Percentiles rank a stretch among this genome's conserved stretches.
These are phyloP conservation scores for Mesotaenium endlicherianum DNA, from an alignment of 139 green algal genomes.

Conservation along the genomic window DNA sequence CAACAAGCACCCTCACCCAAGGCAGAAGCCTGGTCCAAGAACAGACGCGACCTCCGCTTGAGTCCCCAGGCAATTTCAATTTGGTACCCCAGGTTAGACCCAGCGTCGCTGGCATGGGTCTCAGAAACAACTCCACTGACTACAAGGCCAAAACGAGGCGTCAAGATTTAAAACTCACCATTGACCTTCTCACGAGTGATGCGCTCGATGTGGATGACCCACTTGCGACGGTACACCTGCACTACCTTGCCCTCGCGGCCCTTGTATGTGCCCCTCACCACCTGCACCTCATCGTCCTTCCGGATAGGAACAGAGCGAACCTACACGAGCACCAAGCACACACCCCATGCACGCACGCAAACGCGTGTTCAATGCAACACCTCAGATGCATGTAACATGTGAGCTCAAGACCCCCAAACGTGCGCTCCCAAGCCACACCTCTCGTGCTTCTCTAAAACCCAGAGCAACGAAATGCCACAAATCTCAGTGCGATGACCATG, in stretches of 20 bases:
- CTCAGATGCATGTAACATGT: no score
- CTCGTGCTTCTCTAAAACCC: no score
- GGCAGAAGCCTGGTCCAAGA: background rate
- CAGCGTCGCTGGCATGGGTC: background rate
- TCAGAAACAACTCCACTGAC: background rate
- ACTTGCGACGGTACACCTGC: slow-evolving; percentile 97
- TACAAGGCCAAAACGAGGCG: background rate
- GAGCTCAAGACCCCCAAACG: no score
- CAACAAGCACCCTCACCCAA: background rate
- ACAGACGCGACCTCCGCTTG: no score
- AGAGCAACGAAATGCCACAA: no score
- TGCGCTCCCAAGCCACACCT: no score
- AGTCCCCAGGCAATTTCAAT: no score
- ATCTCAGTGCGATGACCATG: no score
- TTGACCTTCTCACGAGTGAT: slow-evolving; percentile 98
- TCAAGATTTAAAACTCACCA: slow-evolving; percentile 68
- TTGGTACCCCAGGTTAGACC: background rate
- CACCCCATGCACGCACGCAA: no score
- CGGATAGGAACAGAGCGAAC: slow-evolving; percentile 89
- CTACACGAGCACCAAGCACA: slow-evolving; percentile 64
- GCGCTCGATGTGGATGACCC: slow-evolving; percentile 99
- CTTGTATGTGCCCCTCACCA: slow-evolving; percentile 96
- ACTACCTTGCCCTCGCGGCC: slow-evolving; percentile 94
- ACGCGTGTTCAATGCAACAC: no score
- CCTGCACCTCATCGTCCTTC: slow-evolving; percentile 98